phyloP scores from a whole-genome alignment of 768 basidiomycete species.

The Megacollybia marginata region DNA sequence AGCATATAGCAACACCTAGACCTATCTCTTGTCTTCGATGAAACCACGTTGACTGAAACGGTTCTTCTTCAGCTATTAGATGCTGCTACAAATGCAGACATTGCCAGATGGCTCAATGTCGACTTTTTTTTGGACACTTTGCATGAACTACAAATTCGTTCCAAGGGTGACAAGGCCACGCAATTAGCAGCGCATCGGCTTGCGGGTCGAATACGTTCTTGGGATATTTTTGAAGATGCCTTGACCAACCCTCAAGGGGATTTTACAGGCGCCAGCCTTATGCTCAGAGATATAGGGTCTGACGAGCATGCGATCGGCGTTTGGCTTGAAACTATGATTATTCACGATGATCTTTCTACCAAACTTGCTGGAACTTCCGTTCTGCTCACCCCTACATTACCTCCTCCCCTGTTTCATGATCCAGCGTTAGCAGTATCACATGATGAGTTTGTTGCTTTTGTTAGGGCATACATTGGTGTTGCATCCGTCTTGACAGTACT shows the following conservation, averaged over 20 bases:
- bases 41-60: constrained; percentile 42
- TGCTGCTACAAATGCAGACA: constrained; percentile 57
- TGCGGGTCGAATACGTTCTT: constrained; percentile 42
- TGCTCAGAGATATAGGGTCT: constrained; percentile 53
- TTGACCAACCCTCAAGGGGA: constrained; percentile 47
- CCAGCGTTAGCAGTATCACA: constrained; percentile 26
- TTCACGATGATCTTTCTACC: constrained; percentile 43
- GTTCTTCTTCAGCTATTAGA: constrained; percentile 53
- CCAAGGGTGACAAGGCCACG: constrained; percentile 29
- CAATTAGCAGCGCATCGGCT: constrained; percentile 43
- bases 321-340: constrained; percentile 64
- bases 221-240: constrained; percentile 56
- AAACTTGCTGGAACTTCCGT: constrained; percentile 37
- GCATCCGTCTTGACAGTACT: constrained; percentile 61
- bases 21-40: constrained; percentile 45
- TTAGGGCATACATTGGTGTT: constrained; percentile 63
- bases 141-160: constrained; percentile 26
- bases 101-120: constrained; percentile 46
- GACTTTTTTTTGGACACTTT: constrained; percentile 37
- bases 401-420: constrained; percentile 31
- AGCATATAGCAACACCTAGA: constrained; percentile 49
- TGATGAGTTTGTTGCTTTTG: constrained; percentile 55
- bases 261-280: constrained; percentile 36
- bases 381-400: constrained; percentile 22
- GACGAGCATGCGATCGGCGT: constrained; percentile 68